Evolutionary conservation across 768 basidiomycete genomes (phyloP), one percentile per base, ranked within the genome.

Genomic region (Boletus rufocinnamomeus): DNA sequence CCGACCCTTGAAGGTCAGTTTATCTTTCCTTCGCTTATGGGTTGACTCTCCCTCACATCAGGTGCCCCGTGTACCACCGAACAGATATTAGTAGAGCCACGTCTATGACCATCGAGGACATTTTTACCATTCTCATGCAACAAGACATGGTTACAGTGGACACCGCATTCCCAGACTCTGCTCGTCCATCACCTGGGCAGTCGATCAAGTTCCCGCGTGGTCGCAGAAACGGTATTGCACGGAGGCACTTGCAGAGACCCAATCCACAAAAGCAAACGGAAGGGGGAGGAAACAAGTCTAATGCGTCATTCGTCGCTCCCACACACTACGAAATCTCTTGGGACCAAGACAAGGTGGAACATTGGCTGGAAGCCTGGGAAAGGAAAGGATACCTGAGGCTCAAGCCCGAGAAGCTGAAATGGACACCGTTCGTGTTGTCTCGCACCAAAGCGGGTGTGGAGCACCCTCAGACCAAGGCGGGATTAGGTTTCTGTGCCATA

Each of bases 51-150:
- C 59, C 59, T 61, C 45, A 63, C 60, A 57, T 56, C 56, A 67
- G 56, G 62, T 65, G 60, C 60, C 27, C n/a, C 49, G 67, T 25
- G 59, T 61, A 53, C 63, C 60, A 56, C 55, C 47, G 23, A 61
- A 63, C 61, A 91, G 96, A 93, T 67, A 94, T 98, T 71, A 87
- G 89, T 70, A 73, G 76, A 34, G 87, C 85, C 4, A 98, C 95
- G 0, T 87, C 91, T 1, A 95, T 99, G 87, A 97, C 91, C 3
- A 71, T 87, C 44, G 93, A 96, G 72, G 97, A 99, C 68, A 82
- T 94, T 52, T 87, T 84, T 71, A 79, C 81, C 58, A 89, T 87
- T 2, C 83, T 99, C 30, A 73, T 73, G 4, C 85, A 88, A 47
- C 85, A 88, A 65, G 79, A 81, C 61, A 90, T 95, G 86, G 90